Conservation (phyloP, 805 yeast genomes). For the Yamadazyma sp. region DNA sequence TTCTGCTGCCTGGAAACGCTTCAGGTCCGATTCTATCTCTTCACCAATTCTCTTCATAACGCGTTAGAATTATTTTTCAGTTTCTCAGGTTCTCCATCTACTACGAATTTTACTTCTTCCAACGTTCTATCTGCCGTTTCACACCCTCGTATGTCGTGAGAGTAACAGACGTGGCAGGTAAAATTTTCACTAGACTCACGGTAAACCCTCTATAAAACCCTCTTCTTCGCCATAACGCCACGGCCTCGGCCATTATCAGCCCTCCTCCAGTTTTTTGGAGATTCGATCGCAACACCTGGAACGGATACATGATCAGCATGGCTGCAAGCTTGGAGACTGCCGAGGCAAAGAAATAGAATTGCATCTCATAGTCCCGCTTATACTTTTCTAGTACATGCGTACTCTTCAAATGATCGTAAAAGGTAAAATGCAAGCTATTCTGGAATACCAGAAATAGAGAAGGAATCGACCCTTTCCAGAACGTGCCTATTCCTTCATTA, state of each 20-base stretch:
- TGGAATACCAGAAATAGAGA: slow-evolving; percentile 82
- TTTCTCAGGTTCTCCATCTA: too few relatives aligned
- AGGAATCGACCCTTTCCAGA: slow-evolving; percentile 75
- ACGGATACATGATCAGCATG: slow-evolving; percentile 71
- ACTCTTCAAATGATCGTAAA: slow-evolving; percentile 75
- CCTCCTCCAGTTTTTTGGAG: slow-evolving; percentile 50
- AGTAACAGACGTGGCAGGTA: slow-evolving; percentile 92
- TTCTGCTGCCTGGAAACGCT: not conserved
- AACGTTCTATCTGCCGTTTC: too few relatives aligned
- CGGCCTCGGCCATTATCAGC: slow-evolving; percentile 31
- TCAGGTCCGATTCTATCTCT: too few relatives aligned
- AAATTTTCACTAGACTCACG: slow-evolving; percentile 75
- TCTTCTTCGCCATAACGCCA: slow-evolving; percentile 44
- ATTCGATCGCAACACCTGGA: slow-evolving; percentile 77
- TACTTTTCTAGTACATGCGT: not conserved
- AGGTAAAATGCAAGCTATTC: slow-evolving; percentile 82
- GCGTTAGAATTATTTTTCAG: too few relatives aligned
- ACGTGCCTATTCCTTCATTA: slow-evolving; percentile 59
- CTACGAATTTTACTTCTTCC: too few relatives aligned
- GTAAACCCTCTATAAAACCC: slow-evolving; percentile 81
- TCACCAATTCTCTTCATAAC: slow-evolving; percentile 4
- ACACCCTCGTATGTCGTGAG: slow-evolving; percentile 79
- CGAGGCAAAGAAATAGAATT: slow-evolving; percentile 61
- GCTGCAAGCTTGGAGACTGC: slow-evolving; percentile 68
- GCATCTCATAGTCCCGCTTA: slow-evolving; percentile 29